Percentiles rank a stretch among this genome's conserved stretches.
phyloP scores from a whole-genome alignment of 129 eudicot species.

The Logfia minima region DNA sequence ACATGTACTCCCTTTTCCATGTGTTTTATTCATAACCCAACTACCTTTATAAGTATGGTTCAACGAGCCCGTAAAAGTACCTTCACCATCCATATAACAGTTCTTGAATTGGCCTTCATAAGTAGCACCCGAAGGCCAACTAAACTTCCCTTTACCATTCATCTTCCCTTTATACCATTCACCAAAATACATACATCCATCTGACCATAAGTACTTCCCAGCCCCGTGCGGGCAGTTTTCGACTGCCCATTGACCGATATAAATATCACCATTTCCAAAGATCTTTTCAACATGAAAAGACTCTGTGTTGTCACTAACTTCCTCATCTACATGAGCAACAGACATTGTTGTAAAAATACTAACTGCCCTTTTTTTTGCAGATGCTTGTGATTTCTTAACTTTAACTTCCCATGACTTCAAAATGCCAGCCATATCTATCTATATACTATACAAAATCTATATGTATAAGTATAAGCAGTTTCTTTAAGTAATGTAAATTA shows the following conservation, averaged over 20 bases:
- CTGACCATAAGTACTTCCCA: slow-evolving; percentile 81
- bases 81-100: slow-evolving; percentile 83
- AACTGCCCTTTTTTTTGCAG: slow-evolving; percentile 55
- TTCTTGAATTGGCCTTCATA: slow-evolving; percentile 87
- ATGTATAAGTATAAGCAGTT: slow-evolving; percentile 8
- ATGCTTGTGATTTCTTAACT: slow-evolving; percentile 59
- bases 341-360: slow-evolving; percentile 81
- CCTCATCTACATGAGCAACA: slow-evolving; percentile 91
- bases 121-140: slow-evolving; percentile 84
- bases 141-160: slow-evolving; percentile 71
- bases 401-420: slow-evolving; percentile 60
- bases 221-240: slow-evolving; percentile 70
- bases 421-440: slow-evolving; percentile 50
- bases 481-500: not conserved
- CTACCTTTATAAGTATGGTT: slow-evolving; percentile 56
- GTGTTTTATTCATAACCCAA: slow-evolving; percentile 73
- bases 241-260: slow-evolving; percentile 69
- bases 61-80: slow-evolving; percentile 58
- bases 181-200: slow-evolving; percentile 88
- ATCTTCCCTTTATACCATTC: slow-evolving; percentile 69
- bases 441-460: not conserved
- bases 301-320: slow-evolving; percentile 35
- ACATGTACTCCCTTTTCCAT: slow-evolving; percentile 63
- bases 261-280: slow-evolving; percentile 58
- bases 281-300: slow-evolving; percentile 47